These are phyloP conservation scores for Babesia caballi DNA, from an alignment of 169 alveolate genomes.

Conservation along the genomic window DNA sequence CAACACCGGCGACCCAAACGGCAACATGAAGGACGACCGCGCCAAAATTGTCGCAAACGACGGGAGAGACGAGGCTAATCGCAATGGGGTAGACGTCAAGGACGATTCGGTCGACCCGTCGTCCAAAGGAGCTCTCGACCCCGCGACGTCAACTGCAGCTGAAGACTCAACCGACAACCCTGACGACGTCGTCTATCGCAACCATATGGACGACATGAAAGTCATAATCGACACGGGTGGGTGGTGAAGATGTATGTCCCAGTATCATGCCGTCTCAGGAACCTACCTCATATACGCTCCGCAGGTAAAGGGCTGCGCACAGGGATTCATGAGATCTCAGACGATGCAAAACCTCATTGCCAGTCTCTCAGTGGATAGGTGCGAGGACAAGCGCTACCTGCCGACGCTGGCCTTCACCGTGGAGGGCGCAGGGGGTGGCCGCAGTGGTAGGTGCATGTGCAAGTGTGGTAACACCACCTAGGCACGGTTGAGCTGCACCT, in stretches of 20 bases:
- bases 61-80: no score
- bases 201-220: constrained; percentile 27
- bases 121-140: no score
- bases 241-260: neutral
- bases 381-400: constrained; percentile 14
- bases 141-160: no score
- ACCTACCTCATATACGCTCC: constrained; percentile 62
- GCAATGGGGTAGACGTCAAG: no score
- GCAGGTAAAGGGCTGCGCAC: constrained; percentile 4
- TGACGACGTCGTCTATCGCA: no score
- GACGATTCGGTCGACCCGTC: no score
- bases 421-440: constrained; percentile 3
- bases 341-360: constrained; percentile 20
- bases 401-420: constrained; percentile 46
- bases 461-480: neutral
- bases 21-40: no score
- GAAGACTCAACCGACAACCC: no score
- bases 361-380: constrained; percentile 10
- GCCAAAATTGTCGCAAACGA: no score
- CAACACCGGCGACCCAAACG: no score
- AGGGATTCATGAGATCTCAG: neutral
- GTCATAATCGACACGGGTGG: constrained; percentile 60
- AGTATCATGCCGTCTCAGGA: constrained; percentile 14
- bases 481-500: constrained; percentile 64
- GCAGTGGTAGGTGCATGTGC: neutral